Evolutionary conservation across 306 rosid genomes (phyloP), one percentile per base, ranked within the genome.

Genomic region (Glycyrrhiza uralensis): DNA sequence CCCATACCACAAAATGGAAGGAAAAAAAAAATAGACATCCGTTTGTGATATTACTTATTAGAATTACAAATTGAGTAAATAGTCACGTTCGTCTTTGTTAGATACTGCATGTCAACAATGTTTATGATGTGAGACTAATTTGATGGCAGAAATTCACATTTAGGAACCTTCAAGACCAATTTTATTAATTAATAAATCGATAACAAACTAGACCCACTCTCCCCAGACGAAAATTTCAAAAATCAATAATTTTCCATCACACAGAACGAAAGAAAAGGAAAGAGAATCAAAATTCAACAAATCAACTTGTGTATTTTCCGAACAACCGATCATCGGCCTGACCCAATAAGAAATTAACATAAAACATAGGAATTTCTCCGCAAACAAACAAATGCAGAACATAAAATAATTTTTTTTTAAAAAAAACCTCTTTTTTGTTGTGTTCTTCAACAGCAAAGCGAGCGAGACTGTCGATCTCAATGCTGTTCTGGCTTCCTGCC

Each of bases 381-480:
- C 22, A 72, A 72, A 55, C 54, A 71, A 45, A 64, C 29, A 55
- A 39, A 61, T 0, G 30, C 39, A 1, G 6, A 28, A 63, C 14
- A 35, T 41, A 71, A 18, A 7, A 24, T 10, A 5, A 13, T 29
- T 32, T 19, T 23, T n/a, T 22, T 64, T 5, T 13, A 15, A 63
- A 49, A 50, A 2, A 50, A 60, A 80, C 85, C 81, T 76, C 19
- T 65, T 76, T 81, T 50, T 71, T 71, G 75, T 81, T 81, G 78
- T 81, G 78, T 20, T 81, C 71, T n/a, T 76, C 75, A 22, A 81
- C 75, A 47, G 81, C 84, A 39, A 54, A 80, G 22, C 84, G 84
- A 45, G 84, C 84, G 9, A 80, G 84, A 56, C 7, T 7, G 4
- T 80, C 75, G 62, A 80, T 75, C 81, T 55, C 65, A 13, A 70